Base-by-base conservation (phyloP, 192 early-diverging fungal species). In the Funneliformis mosseae region DNA sequence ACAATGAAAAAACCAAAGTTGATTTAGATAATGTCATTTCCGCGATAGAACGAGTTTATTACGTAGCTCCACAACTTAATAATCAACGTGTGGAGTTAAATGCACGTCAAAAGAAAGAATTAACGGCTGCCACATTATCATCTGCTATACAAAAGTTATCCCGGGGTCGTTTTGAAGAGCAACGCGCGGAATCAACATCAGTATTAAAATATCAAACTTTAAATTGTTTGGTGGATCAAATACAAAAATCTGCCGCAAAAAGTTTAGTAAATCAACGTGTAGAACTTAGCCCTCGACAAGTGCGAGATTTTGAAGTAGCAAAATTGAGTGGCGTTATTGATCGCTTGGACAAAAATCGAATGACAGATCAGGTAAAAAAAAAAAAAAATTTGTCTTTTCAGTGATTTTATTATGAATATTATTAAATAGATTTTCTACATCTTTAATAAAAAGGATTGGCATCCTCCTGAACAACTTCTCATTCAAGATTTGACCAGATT, bases 11-110 rank as follows among this genome's bases (percentile, higher is more conserved):
- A 76, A 84, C 86, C 5, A 81, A 82, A 23, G 79, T 74, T 16
- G 90, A 91, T 75, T 77, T 91, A 6, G 85, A 89, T 71, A 85
- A 86, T 81, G 84, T 91, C 14, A 78, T 91, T 63, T 74, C 81
- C 8, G 87, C 88, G 5, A 88, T 91, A 48, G 87, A 91, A 50
- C 83, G 88, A 6, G 81, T 91, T 39, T 87, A 87, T 25, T 77
- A 76, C 39, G 83, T 88, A 18, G 84, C 87, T 0, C 90, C 90
- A 5, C 84, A 86, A 33, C 59, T 91, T 55, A 87, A 87, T 59
- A 87, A 91, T 81, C 90, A 91, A 70, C 82, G 88, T 3, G 88
- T 88, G 1, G 84, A 85, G 39, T 78, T 91, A 21, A 88, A 83
- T 6, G 60, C 84, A 8, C 81, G 73, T 60, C 90, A 89, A 48